These are phyloP conservation scores for Capniomyces stellatus DNA, from an alignment of 371 early-diverging fungal species.

Conservation along the genomic window DNA sequence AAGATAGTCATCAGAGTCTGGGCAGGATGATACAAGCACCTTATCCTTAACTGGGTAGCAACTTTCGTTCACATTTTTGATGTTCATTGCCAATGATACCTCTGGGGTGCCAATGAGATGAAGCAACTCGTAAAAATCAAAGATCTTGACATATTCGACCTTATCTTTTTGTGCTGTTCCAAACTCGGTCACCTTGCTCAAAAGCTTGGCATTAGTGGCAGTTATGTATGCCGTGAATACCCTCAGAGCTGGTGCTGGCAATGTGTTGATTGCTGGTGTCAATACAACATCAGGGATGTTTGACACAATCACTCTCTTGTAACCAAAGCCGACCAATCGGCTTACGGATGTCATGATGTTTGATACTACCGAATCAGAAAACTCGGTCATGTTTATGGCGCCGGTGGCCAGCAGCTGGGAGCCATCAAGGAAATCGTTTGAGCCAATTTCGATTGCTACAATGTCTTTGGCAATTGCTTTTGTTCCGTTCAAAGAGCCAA, in stretches of 20 bases:
- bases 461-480: not conserved
- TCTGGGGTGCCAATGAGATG: constrained; percentile 3
- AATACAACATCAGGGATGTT: constrained; percentile 4
- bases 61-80: constrained; percentile 10
- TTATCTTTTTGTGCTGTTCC: not conserved
- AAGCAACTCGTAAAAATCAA: not conserved
- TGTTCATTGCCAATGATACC: constrained; percentile 7
- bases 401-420: not conserved
- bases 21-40: constrained; percentile 5
- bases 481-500: not conserved
- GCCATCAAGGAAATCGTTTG: constrained; percentile 7
- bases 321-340: constrained; percentile 3
- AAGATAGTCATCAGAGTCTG: constrained; percentile 15
- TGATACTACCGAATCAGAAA: not conserved
- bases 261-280: not conserved
- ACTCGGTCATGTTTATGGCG: not conserved
- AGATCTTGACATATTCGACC: constrained; percentile 1
- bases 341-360: constrained; percentile 1
- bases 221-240: not conserved
- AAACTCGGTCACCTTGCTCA: not conserved
- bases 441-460: constrained; percentile 9
- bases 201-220: constrained; percentile 1
- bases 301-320: constrained; percentile 7
- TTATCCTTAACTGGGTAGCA: constrained; percentile 8
- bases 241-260: not conserved